phyloP scores from a whole-genome alignment of 1,284 basidiomycete species.

The Malassezia restricta region DNA sequence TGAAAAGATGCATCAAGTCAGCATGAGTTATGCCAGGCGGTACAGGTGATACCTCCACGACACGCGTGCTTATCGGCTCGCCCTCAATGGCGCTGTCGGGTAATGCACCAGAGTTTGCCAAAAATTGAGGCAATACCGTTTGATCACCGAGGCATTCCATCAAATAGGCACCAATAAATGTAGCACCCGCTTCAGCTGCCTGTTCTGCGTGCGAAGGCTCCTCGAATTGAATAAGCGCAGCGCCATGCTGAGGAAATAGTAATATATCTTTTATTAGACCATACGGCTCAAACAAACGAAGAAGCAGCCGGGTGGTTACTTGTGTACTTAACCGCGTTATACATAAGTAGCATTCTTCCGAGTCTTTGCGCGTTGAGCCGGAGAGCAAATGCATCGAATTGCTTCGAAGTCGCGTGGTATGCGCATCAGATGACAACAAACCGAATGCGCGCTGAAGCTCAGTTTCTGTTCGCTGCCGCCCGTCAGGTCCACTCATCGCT shows the following conservation, averaged over 20 bases:
- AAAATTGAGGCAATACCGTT: neutral
- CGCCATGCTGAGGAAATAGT: constrained; percentile 8
- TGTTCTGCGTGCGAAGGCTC: neutral
- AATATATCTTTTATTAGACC: constrained; percentile 11
- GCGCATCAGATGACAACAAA: neutral
- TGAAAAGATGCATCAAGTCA: neutral
- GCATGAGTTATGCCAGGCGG: neutral
- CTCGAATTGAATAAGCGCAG: constrained; percentile 7
- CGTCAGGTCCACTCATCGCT: constrained; percentile 34
- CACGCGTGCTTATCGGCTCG: neutral
- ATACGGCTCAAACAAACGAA: constrained; percentile 14
- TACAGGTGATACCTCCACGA: neutral
- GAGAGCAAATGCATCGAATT: neutral
- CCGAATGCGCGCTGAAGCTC: constrained; percentile 22
- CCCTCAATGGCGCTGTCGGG: neutral
- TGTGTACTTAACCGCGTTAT: constrained; percentile 4
- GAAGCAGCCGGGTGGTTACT: constrained; percentile 8
- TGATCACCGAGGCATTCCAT: constrained; percentile 7
- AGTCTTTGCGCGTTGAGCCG: neutral
- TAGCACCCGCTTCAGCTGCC: neutral
- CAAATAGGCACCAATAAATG: constrained; percentile 8
- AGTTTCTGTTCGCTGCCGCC: constrained; percentile 29
- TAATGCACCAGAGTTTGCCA: neutral
- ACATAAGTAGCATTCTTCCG: constrained; percentile 4
- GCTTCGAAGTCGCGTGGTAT: constrained; percentile 6